Conservation (phyloP, 768 basidiomycete species). For the Pleurotus salmoneostramineus region DNA sequence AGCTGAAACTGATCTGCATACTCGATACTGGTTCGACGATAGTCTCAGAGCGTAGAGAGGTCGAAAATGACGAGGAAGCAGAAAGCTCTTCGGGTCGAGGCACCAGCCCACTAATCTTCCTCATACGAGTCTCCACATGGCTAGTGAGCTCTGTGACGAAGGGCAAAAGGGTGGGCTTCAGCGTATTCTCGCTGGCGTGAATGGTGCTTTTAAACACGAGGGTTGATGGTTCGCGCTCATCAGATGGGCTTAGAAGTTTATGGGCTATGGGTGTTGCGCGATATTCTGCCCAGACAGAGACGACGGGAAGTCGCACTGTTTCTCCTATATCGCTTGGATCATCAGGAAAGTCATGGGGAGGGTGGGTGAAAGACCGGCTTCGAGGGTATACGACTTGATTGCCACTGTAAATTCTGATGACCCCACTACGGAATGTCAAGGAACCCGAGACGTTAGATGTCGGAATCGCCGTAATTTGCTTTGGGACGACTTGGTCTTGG, state of each 20-base stretch:
- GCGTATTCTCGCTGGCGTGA: conserved; percentile 82
- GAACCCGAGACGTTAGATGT: conserved; percentile 62
- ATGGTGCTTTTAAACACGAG: conserved; percentile 86
- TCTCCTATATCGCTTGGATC: conserved; percentile 55
- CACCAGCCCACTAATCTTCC: conserved; percentile 37
- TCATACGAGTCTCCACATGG: conserved; percentile 68
- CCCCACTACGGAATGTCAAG: conserved; percentile 80
- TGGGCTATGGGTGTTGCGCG: conserved; percentile 49
- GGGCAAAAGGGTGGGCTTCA: conserved; percentile 78
- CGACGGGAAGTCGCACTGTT: conserved; percentile 66
- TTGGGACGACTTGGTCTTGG: conserved; percentile 17
- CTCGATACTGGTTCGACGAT: conserved; percentile 32
- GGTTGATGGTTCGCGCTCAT: conserved; percentile 46
- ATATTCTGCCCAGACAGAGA: conserved; percentile 85
- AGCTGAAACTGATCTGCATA: conserved; percentile 77
- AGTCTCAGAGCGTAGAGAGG: conserved; percentile 10
- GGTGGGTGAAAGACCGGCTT: conserved; percentile 29
- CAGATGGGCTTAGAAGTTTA: conserved; percentile 23
- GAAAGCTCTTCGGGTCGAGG: conserved; percentile 13
- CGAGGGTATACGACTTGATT: conserved; percentile 35
- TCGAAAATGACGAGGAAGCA: background rate
- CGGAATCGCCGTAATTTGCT: conserved; percentile 33
- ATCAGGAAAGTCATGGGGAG: conserved; percentile 40
- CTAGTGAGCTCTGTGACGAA: conserved; percentile 78
- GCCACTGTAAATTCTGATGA: conserved; percentile 68